These are phyloP conservation scores for Neopestalotiopsis rosae DNA, from an alignment of 2,329 filamentous ascomycete species.

Conservation along the genomic window DNA sequence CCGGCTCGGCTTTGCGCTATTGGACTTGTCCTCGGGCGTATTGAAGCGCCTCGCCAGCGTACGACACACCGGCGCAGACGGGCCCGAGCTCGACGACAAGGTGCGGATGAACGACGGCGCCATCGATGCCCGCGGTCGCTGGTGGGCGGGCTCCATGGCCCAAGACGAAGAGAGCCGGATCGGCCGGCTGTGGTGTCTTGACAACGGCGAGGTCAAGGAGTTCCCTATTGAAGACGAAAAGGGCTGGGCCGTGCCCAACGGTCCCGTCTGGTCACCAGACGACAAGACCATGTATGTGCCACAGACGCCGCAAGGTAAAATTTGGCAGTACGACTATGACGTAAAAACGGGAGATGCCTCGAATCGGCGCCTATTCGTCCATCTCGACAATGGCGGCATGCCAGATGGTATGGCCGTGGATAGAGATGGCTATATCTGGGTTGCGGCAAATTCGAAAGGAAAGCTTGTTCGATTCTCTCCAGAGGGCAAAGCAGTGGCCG, in stretches of 20 bases:
- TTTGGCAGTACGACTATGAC: constrained; percentile 25
- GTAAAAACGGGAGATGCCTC: constrained; percentile 18
- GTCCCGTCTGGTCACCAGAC: constrained; percentile 31
- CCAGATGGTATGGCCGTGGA: constrained; percentile 23
- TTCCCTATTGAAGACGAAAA: constrained; percentile 18
- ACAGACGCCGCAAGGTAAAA: constrained; percentile 19
- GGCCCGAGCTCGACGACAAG: constrained; percentile 21
- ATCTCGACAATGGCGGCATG: constrained; percentile 22
- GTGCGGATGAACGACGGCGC: constrained; percentile 32
- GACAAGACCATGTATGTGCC: constrained; percentile 22
- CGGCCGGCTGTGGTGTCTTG: constrained; percentile 29
- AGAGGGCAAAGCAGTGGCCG: constrained; percentile 13
- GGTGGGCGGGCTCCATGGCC: constrained; percentile 33
- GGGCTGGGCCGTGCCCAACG: constrained; percentile 27
- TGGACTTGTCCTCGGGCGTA: constrained; percentile 24
- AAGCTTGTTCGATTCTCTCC: constrained; percentile 23
- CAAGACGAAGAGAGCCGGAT: constrained; percentile 27
- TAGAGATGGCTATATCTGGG: constrained; percentile 22
- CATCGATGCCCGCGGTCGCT: constrained; percentile 27
- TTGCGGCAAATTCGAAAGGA: constrained; percentile 21
- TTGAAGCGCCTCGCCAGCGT: constrained; percentile 25
- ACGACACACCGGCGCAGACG: constrained; percentile 18
- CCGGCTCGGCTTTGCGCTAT: constrained; percentile 25
- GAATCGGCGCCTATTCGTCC: constrained; percentile 19
- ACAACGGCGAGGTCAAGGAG: constrained; percentile 16